Evolutionary conservation across 805 yeast species (phyloP), one percentile per base, ranked within the genome.

Genomic region (Vanderwaltozyma yarrowii): DNA sequence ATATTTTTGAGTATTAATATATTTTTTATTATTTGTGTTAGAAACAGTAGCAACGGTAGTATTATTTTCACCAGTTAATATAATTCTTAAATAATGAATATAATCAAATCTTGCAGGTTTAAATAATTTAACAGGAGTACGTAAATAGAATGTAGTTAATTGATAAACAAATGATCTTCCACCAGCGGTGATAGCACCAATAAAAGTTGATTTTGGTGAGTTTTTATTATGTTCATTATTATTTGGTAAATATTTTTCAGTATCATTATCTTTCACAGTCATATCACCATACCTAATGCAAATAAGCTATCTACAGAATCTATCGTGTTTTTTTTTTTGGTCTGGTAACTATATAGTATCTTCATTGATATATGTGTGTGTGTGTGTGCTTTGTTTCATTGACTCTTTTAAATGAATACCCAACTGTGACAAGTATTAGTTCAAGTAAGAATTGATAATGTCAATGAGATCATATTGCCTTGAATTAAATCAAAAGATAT

Each of bases 101-200:
- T 84, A 86, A 57, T 89, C 97, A 43, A 89, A 83, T 30, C 96
- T 64, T 4, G 95, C 78, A 1, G 97, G 97, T 26, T 95, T 67
- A 58, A 89, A 89, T 17, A 88, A 67, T 63, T 89, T 88, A 32
- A 86, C 81, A 1, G 78, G 78, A 1, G 94, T 83, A 40, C 96
- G 69, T 32, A 87, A 59, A 55, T 88, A 89, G 23, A 89, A 64
- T 1, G 87, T 66, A 32, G 86, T 79, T 27, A 86, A 46, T 59
- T 88, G 95, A 43, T 76, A 76, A n/a, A 84, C 70, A 19, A 86
- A 49, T 0, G 95, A 94, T 27, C 96, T 67, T 4, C 86, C 75
- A 42, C 95, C 88, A 0, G 95, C 96, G 0, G 94, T 78, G 11
- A 84, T 70, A 0, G 83, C 76, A 12, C 95, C 84, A 1, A 87